Conservation (phyloP, 805 yeast species). For the Teunomyces gatunensis region DNA sequence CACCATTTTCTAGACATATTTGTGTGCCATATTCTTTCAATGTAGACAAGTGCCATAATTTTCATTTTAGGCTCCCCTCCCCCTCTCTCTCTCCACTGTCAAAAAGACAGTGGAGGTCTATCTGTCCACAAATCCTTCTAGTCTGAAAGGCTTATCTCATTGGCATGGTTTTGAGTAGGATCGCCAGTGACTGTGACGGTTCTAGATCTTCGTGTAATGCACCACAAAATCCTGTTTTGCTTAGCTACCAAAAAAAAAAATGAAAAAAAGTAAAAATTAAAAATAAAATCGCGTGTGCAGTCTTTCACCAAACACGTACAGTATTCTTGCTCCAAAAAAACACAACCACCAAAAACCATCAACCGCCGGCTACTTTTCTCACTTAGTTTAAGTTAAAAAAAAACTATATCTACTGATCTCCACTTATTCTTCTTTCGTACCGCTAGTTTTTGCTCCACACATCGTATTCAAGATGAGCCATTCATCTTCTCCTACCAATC, state of each 20-base stretch:
- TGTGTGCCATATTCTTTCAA: too few relatives aligned
- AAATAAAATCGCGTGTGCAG: not conserved
- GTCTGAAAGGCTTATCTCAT: too few relatives aligned
- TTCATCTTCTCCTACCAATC: conserved; percentile 36
- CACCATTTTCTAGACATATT: too few relatives aligned
- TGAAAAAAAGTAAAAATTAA: not conserved
- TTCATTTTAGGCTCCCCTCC: too few relatives aligned
- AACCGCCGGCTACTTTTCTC: not conserved
- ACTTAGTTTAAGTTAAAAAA: not conserved
- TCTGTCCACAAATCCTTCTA: too few relatives aligned
- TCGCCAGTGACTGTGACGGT: not conserved
- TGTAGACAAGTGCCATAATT: too few relatives aligned
- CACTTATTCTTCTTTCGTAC: not conserved
- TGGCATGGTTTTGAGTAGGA: too few relatives aligned
- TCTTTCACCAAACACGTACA: not conserved
- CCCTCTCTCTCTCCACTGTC: too few relatives aligned
- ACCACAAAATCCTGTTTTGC: not conserved
- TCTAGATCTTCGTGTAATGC: not conserved
- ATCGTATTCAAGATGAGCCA: conserved; percentile 28
- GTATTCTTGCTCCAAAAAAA: not conserved
- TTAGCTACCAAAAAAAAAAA: not conserved
- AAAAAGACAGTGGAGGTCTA: too few relatives aligned
- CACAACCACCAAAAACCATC: not conserved
- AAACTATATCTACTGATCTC: not conserved
- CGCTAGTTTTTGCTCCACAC: not conserved